Conservation (phyloP, 2,329 filamentous ascomycete species). For the Lasiodiplodia gonubiensis region DNA sequence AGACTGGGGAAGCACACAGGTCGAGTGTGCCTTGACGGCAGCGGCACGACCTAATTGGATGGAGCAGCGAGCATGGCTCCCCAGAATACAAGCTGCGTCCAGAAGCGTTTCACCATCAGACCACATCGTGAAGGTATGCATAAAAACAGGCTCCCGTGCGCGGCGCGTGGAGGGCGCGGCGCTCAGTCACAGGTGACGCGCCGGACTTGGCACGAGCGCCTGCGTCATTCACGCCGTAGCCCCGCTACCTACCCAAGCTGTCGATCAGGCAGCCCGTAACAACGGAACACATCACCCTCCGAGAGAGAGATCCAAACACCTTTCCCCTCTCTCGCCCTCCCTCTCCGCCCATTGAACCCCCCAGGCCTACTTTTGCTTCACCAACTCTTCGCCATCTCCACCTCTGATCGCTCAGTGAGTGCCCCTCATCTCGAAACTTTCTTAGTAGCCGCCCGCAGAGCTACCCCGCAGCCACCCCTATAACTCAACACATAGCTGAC, state of each 20-base stretch:
- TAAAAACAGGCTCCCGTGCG: slow-evolving; percentile 11
- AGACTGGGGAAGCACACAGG: slow-evolving; percentile 3
- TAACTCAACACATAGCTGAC: neutral
- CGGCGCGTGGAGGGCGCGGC: neutral
- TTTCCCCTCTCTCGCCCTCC: neutral
- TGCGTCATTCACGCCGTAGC: slow-evolving; percentile 12
- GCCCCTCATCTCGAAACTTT: neutral
- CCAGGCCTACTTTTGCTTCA: too few relatives aligned
- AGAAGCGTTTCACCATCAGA: slow-evolving; percentile 5
- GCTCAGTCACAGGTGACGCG: neutral
- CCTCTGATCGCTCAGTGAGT: neutral
- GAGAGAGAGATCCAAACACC: neutral
- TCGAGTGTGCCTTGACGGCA: neutral
- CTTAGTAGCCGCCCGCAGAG: neutral
- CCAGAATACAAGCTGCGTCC: slow-evolving; percentile 1
- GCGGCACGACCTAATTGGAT: neutral
- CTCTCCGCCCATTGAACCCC: neutral
- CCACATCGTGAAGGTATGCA: neutral
- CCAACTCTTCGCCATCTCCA: neutral
- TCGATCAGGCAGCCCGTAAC: slow-evolving; percentile 20
- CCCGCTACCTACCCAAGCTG: slow-evolving; percentile 3
- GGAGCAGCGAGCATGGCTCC: neutral
- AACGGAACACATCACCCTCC: slow-evolving; percentile 2
- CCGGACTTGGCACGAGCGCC: slow-evolving; percentile 9
- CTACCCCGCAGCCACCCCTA: slow-evolving; percentile 20